Conservation (phyloP, 2,329 filamentous ascomycete species). For the Emericellopsis atlantica region DNA sequence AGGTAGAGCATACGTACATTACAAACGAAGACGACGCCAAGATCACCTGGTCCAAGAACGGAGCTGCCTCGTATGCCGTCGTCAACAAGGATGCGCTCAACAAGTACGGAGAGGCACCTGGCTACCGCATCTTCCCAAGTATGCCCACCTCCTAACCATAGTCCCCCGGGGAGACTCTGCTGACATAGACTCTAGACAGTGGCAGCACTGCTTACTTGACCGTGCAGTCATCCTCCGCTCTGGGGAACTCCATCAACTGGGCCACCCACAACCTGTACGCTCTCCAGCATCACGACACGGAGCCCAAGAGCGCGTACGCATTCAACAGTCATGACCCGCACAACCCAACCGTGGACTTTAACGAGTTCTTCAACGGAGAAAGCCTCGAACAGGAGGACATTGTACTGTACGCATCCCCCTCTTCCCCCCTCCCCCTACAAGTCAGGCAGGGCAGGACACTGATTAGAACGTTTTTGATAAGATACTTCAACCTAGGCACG, state of each 20-base stretch:
- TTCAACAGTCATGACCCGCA: conserved; percentile 23
- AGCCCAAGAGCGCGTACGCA: conserved; percentile 21
- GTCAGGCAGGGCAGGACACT: neutral
- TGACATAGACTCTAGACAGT: neutral
- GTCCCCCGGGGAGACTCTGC: no score
- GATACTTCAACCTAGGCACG: conserved; percentile 34
- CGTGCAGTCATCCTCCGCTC: conserved; percentile 25
- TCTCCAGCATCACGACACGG: conserved; percentile 29
- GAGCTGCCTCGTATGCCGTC: conserved; percentile 27
- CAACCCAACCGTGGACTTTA: conserved; percentile 31
- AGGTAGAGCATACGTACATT: conserved; percentile 20
- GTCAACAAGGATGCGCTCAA: conserved; percentile 32
- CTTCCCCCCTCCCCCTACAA: neutral
- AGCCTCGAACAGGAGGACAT: conserved; percentile 21
- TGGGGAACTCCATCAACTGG: conserved; percentile 23
- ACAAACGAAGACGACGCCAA: conserved; percentile 26
- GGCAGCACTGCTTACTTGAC: conserved; percentile 26
- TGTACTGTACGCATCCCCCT: conserved; percentile 15
- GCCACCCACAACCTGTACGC: conserved; percentile 32
- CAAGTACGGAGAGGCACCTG: conserved; percentile 31
- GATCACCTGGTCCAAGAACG: conserved; percentile 27
- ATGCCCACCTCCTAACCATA: neutral
- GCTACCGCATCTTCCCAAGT: conserved; percentile 27
- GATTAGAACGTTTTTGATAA: neutral
- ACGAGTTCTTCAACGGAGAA: conserved; percentile 28